phyloP scores from a whole-genome alignment of 2,329 filamentous ascomycete species.

The Didymella sp. region DNA sequence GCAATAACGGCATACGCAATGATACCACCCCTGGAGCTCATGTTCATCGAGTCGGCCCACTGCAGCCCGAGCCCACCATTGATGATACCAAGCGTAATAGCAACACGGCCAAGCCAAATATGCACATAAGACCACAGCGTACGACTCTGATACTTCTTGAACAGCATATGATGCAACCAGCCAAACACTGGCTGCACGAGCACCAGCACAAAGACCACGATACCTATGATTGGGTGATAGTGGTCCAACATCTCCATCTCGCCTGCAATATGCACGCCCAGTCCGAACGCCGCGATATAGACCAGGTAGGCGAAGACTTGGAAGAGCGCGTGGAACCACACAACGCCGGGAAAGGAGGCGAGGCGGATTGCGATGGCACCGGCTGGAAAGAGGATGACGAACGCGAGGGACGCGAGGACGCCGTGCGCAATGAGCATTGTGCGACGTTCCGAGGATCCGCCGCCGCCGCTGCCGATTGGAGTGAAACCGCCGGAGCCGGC shows the following conservation, averaged over 20 bases:
- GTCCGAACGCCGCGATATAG: conserved; percentile 57
- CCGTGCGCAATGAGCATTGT: conserved; percentile 55
- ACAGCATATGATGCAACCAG: conserved; percentile 59
- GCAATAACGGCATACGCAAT: conserved; percentile 61
- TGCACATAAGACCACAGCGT: conserved; percentile 59
- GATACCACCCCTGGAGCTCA: conserved; percentile 38
- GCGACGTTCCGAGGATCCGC: conserved; percentile 14
- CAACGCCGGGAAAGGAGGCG: conserved; percentile 51
- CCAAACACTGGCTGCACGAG: conserved; percentile 64
- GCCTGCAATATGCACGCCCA: conserved; percentile 60
- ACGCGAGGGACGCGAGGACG: conserved; percentile 53
- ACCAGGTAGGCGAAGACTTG: conserved; percentile 59
- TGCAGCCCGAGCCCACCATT: conserved; percentile 64
- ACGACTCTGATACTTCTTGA: conserved; percentile 55
- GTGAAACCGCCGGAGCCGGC: conserved; percentile 25
- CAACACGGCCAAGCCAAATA: conserved; percentile 61
- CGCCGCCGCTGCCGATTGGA: conserved; percentile 17
- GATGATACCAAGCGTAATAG: conserved; percentile 61
- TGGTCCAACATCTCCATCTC: conserved; percentile 46
- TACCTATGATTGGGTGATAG: conserved; percentile 63
- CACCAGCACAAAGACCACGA: conserved; percentile 58
- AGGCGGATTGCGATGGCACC: conserved; percentile 55
- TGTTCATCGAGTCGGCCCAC: conserved; percentile 52
- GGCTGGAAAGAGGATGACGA: conserved; percentile 55
- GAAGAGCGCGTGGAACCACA: conserved; percentile 55